Base-by-base conservation (phyloP, 352 stramenopile species). In the Phytophthora pinifolia region DNA sequence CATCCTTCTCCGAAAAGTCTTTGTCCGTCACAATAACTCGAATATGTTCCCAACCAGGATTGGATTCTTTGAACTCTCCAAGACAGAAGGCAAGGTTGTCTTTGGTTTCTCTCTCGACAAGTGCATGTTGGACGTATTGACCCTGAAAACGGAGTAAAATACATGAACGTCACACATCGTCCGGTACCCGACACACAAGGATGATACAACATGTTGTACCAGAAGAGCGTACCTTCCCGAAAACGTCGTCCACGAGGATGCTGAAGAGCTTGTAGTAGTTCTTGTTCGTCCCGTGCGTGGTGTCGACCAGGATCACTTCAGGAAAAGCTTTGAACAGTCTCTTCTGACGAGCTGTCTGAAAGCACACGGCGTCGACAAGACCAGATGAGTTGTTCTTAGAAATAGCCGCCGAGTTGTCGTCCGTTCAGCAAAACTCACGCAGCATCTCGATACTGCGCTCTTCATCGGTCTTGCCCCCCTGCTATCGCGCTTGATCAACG, bases 191-290 rank as follows among this genome's bases (percentile, higher is more conserved):
- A 22, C 20, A 22, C 20, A 53, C 12, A 14, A 48, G 3, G 1
- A 3, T 22, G 20, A 22, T 22, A 22, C 20, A 33, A 31, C 22
- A 32, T 2, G 4, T 14, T 22, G 20, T 22, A 22, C 20, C 20
- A 3, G 3, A 22, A 3, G 20, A 3, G 20, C 6, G 7, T 43
- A 56, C 54, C 44, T 46, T 54, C 4, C 57, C 42, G 30, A 54
- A 50, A 3, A 59, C 45, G 12, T 56, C 58, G n/a, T 57, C 15
- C 2, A 60, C 50, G 1, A 48, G 37, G 32, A 56, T 46, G 14
- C 50, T 52, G 15, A 66, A 56, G 8, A 61, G 18, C 50, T 66
- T 66, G 49, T 61, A 61, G 8, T 46, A 38, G 17, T 60, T 56
- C 36, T 30, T 46, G 50, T 58, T 63, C 3, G 38, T 63, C 1